Conservation (phyloP, 2,329 filamentous ascomycete species). For the Colletotrichum sp. region DNA sequence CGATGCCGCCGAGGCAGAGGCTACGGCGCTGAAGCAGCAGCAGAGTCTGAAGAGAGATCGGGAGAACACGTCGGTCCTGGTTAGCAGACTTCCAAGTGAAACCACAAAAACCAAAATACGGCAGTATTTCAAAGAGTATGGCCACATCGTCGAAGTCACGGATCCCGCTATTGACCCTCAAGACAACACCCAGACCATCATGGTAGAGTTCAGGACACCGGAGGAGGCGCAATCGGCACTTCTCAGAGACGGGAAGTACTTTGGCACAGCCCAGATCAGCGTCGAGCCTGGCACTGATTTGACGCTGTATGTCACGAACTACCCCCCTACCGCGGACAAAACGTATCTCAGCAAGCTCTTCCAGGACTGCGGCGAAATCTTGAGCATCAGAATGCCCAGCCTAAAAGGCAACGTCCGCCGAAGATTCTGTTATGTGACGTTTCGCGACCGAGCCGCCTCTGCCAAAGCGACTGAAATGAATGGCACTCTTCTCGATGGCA, state of each 20-base stretch:
- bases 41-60: constrained; percentile 75
- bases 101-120: constrained; percentile 75
- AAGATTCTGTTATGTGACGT: constrained; percentile 96
- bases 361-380: constrained; percentile 77
- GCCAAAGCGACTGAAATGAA: constrained; percentile 76
- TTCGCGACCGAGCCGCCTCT: constrained; percentile 71
- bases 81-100: constrained; percentile 75
- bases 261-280: constrained; percentile 74
- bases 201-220: constrained; percentile 83
- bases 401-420: constrained; percentile 88
- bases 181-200: constrained; percentile 62
- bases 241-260: constrained; percentile 80
- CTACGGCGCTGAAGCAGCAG: constrained; percentile 36
- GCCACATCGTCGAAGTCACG: constrained; percentile 79
- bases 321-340: constrained; percentile 78
- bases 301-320: constrained; percentile 91
- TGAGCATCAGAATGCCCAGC: constrained; percentile 88
- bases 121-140: constrained; percentile 92
- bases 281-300: constrained; percentile 78
- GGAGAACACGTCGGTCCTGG: constrained; percentile 85
- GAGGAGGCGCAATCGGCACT: constrained; percentile 85
- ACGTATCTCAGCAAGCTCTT: constrained; percentile 72
- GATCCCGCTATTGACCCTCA: constrained; percentile 58
- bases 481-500: constrained; percentile 70
- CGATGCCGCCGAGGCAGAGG: constrained; percentile 36